Conservation (phyloP, 75 land plant species). For the Sequoiadendron giganteum region DNA sequence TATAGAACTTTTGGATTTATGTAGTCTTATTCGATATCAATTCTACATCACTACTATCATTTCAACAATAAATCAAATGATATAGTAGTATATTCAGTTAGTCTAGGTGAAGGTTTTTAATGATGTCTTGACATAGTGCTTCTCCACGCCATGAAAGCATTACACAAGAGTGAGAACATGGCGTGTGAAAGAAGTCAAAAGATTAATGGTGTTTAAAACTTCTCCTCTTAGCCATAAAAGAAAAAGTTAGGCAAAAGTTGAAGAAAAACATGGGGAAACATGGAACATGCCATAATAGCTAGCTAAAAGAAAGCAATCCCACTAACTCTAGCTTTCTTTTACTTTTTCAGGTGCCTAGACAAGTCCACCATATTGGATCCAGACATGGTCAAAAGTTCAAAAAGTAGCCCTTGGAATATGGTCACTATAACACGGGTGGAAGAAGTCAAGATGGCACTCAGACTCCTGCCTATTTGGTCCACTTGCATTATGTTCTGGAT, state of each 20-base stretch:
- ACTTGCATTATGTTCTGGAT: slow-evolving; percentile 80
- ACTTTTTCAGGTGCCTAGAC: slow-evolving; percentile 68
- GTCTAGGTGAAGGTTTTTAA: too few relatives aligned
- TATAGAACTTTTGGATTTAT: background rate
- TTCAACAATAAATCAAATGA: too few relatives aligned
- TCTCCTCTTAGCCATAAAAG: too few relatives aligned
- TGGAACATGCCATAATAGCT: background rate
- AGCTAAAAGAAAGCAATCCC: background rate
- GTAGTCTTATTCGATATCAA: too few relatives aligned
- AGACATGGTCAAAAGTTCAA: slow-evolving; percentile 11
- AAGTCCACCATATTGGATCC: slow-evolving; percentile 55
- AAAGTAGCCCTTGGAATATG: slow-evolving; percentile 28
- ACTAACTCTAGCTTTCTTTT: background rate
- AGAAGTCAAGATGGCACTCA: slow-evolving; percentile 67
- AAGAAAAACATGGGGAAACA: background rate
- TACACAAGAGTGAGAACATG: too few relatives aligned
- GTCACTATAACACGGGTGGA: slow-evolving; percentile 71
- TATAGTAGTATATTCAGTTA: too few relatives aligned
- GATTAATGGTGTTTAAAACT: too few relatives aligned
- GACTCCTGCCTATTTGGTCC: slow-evolving; percentile 69
- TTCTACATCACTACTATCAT: too few relatives aligned
- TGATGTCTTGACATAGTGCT: too few relatives aligned
- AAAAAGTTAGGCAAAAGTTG: too few relatives aligned
- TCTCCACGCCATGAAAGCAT: too few relatives aligned
- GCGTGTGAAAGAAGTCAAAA: too few relatives aligned